Evolutionary conservation across 2,329 filamentous ascomycete genomes (phyloP).

Genomic region (Aspergillus hiratsukae): DNA sequence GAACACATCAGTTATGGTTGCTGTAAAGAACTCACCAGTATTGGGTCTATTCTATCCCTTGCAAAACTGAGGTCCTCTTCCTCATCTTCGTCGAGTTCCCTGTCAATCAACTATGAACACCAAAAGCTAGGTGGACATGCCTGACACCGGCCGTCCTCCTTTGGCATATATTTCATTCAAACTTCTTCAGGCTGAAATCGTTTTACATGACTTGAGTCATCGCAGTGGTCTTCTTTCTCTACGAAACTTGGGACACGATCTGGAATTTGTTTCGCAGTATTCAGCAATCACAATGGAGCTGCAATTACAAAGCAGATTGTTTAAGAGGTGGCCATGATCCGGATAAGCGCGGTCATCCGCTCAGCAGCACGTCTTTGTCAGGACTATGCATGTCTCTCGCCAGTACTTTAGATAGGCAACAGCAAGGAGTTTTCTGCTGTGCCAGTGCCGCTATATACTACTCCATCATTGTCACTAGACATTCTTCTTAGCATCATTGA

Average conservation of each 20-base stretch:
- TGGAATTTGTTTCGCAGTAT: not conserved
- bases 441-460: too few species aligned
- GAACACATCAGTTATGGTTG: not conserved
- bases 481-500: not conserved
- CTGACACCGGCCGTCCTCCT: not conserved
- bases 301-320: not conserved
- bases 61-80: not conserved
- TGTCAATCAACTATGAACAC: not conserved
- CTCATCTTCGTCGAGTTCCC: not conserved
- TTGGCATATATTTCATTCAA: not conserved
- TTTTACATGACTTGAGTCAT: not conserved
- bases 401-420: too few species aligned
- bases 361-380: too few species aligned
- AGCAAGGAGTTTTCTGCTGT: too few species aligned
- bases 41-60: not conserved
- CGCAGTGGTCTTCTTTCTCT: not conserved
- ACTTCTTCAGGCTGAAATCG: not conserved
- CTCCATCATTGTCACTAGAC: too few species aligned
- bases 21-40: not conserved
- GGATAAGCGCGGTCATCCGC: too few species aligned
- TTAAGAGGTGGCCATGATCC: not conserved
- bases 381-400: too few species aligned
- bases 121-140: not conserved
- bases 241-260: not conserved
- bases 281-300: not conserved